Evolutionary conservation across 2,329 filamentous ascomycete species (phyloP).

Genomic region (Fusarium temperatum): DNA sequence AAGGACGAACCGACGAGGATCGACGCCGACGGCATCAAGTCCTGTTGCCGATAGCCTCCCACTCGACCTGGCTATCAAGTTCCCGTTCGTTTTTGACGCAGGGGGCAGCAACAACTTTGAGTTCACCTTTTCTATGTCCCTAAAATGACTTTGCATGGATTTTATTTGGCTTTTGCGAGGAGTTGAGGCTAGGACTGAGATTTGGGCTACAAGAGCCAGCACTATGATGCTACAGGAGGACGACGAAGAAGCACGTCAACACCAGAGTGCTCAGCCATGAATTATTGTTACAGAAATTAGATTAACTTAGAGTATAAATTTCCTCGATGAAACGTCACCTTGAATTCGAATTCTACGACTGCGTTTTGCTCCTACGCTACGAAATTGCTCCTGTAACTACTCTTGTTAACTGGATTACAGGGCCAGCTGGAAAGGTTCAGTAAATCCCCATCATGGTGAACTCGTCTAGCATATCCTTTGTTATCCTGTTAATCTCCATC

Average conservation of each 20-base stretch:
- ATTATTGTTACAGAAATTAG: constrained; percentile 12
- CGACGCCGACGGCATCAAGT: neutral
- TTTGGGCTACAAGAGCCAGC: neutral
- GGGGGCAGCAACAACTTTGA: constrained; percentile 30
- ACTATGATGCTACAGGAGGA: neutral
- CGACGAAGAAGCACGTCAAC: neutral
- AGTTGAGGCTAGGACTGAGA: constrained; percentile 7
- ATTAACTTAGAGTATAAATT: constrained; percentile 34
- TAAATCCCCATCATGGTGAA: constrained; percentile 37
- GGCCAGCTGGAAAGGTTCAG: neutral
- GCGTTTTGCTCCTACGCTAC: neutral
- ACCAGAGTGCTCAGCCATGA: neutral
- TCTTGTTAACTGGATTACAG: neutral
- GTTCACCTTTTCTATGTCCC: constrained; percentile 39
- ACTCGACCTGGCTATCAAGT: neutral
- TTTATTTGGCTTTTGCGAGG: constrained; percentile 4
- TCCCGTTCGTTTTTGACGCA: constrained; percentile 40
- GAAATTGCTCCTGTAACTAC: neutral
- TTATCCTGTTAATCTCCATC: constrained; percentile 28
- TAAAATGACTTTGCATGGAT: constrained; percentile 7
- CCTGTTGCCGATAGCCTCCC: neutral
- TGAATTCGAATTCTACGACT: neutral
- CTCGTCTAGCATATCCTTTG: constrained; percentile 36
- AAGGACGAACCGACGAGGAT: constrained; percentile 28
- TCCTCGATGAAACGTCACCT: neutral